phyloP scores from a whole-genome alignment of 805 yeast species.

The Wickerhamiella qilinensis region DNA sequence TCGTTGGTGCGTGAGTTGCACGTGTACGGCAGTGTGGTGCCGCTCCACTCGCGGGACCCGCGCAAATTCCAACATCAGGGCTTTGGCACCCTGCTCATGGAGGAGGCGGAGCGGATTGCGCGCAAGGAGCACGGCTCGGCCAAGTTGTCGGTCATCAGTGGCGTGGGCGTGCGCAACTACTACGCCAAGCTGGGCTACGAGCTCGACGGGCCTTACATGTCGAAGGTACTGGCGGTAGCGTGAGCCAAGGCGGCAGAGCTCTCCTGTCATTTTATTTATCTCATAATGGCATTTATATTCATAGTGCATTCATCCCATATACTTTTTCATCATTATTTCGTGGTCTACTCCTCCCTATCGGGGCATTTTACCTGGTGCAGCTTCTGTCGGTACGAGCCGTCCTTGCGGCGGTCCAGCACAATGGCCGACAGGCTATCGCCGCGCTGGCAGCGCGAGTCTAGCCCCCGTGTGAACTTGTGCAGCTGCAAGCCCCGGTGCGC shows the following conservation, averaged over 20 bases:
- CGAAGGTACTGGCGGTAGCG: constrained; percentile 37
- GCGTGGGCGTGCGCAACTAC: constrained; percentile 95
- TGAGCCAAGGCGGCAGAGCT: neutral
- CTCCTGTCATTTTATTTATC: neutral
- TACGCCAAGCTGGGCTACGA: constrained; percentile 83
- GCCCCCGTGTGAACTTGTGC: constrained; percentile 53
- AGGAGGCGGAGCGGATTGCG: constrained; percentile 94
- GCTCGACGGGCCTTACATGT: constrained; percentile 95
- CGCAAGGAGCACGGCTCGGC: constrained; percentile 85
- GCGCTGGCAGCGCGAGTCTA: constrained; percentile 69
- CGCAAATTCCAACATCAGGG: constrained; percentile 98
- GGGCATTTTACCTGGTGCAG: constrained; percentile 18
- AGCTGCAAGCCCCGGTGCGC: constrained; percentile 60
- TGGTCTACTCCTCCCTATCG: neutral
- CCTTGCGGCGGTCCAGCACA: constrained; percentile 24
- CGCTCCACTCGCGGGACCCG: constrained; percentile 91
- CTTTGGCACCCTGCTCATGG: constrained; percentile 93
- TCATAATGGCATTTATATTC: no score
- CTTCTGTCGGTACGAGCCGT: constrained; percentile 16
- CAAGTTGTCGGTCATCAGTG: constrained; percentile 86
- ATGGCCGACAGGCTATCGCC: constrained; percentile 58
- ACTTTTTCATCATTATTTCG: neutral
- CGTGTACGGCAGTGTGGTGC: constrained; percentile 95
- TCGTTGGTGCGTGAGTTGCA: constrained; percentile 94
- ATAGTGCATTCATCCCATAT: no score